Evolutionary conservation across 768 basidiomycete species (phyloP), one percentile per base, ranked within the genome.

Genomic region (Leccinum barrowsii): DNA sequence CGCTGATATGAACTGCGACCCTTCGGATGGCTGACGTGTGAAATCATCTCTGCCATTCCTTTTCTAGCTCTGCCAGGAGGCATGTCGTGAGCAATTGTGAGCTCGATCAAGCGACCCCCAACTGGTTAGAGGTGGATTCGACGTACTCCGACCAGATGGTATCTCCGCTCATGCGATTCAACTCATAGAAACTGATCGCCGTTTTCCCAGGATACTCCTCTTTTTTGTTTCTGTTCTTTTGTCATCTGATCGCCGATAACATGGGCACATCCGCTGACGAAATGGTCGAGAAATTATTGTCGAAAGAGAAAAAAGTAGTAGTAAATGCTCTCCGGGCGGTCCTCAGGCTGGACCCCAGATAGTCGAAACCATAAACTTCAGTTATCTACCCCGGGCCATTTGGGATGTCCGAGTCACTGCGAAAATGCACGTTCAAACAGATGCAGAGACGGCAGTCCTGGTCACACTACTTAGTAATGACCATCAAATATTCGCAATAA

Each of bases 301-400:
- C 48, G 44, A 67, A 63, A 57, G 55, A 48, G 34, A 72, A 74
- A 2, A 22, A 24, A 24, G 24, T 24, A 24, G 24, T 24, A 24
- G 24, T 24, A 24, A 24, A 24, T 24, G 24, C 24, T 24, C 24
- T 24, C 24, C 24, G 24, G 24, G 24, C 24, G 24, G 24, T 24
- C 24, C 24, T 24, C 24, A 24, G 24, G 24, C 24, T 24, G 24
- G 24, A 24, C 24, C 24, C 24, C 24, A 24, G 24, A 24, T 24
- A 24, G 24, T 24, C 4, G 24, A 24, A 24, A 24, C 24, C 24
- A 24, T 24, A 24, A 24, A 24, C 24, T 24, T 24, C 24, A 24
- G 24, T 24, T 24, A 24, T 24, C 4, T 24, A 24, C 24, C 24
- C 24, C 24, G 24, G 24, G 24, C 24, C 24, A 24, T 24, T 24